Evolutionary conservation across 202 grass and related monocot genomes (phyloP), one percentile per base, ranked within the genome.

Genomic region (Bolboschoenoplectus hybrid): DNA sequence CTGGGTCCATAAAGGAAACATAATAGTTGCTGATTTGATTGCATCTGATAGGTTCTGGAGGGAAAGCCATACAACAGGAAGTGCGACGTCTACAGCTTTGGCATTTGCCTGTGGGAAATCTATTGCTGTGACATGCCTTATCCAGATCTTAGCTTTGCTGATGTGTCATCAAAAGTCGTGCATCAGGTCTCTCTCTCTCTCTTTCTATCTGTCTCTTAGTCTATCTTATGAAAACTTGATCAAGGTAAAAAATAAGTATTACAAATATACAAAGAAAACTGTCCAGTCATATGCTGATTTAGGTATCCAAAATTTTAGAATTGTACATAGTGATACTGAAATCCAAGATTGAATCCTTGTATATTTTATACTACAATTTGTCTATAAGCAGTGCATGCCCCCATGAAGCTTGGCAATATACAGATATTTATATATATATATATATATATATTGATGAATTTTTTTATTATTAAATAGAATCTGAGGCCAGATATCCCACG

Each of bases 71-170:
- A 95, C 85, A 91, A 93, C 19, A 95, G 93, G 47, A 97, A 95
- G 81, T 97, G 95, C 53, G 95, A 97, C 26, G 93, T 93, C 32
- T 97, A 93, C 83, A 97, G 93, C 57, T 95, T 93, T 38, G 93
- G 95, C 63, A 95, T 98, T 77, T 95, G 93, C 63, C 71, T 98
- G 51, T 98, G 95, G 95, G 95, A 95, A 81, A 93, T 90, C 74
- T 98, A 98, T 87, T 98, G 95, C 1, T 93, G 95, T 74, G 93
- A 95, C 84, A 98, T 95, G 91, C 95, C 95, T 2, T 92, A 92
- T 71, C 53, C 90, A 26, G 44, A 92, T 80, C 87, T 92, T 38
- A 98, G 89, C 57, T 93, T 93, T 61, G 90, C 88, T 68, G 93
- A 93, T 40, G 83, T 88, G 13, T 91, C 93, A 13, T 85, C 91